Evolutionary conservation across 768 basidiomycete genomes (phyloP), one percentile per base, ranked within the genome.

Genomic region (Lactifluus pinguis): DNA sequence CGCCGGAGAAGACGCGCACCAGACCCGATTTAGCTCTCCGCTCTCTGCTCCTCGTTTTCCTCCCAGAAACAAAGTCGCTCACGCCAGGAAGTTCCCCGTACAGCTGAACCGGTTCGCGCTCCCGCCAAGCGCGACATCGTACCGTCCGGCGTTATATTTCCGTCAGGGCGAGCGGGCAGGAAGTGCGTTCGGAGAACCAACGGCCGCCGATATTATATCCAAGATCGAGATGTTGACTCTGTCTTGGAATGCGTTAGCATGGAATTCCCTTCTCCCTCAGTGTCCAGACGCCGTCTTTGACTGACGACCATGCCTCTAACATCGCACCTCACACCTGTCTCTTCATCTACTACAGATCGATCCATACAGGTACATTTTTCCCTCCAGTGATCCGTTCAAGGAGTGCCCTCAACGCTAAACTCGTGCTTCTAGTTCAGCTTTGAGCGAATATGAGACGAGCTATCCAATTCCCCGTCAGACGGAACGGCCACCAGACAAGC

Each of bases 271-370:
- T 92, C 52, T 72, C 77, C 11, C 64, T 92, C 34, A 81, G 85
- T 38, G 68, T 92, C 49, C 80, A 85, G 21, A 80, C 83, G 14
- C 76, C 80, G 55, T 78, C 76, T 57, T 68, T 88, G 59, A 68
- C 76, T 1, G 72, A 73, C 34, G 74, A 71, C 7, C 75, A 84
- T 38, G 80, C 84, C 67, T 73, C 77, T 63, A 78, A 77, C 69
- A 92, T 15, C 81, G 79, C 58, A 67, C 90, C 21, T 74, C 77
- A 29, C 79, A 76, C 6, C 79, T 92, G 62, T 72, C 75, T 6
- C 70, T 85, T 6, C 78, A 86, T 57, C 65, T 89, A 32, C 69
- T 80, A 39, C 90, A 93, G 63, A 71, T 74, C 44, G 90, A 92
- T 67, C 77, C 77, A 55, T 86, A 78, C 71, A 77, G 86, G 89